Base-by-base conservation (phyloP, 2,329 filamentous ascomycete genomes). In the Aspergillus transmontanensis region DNA sequence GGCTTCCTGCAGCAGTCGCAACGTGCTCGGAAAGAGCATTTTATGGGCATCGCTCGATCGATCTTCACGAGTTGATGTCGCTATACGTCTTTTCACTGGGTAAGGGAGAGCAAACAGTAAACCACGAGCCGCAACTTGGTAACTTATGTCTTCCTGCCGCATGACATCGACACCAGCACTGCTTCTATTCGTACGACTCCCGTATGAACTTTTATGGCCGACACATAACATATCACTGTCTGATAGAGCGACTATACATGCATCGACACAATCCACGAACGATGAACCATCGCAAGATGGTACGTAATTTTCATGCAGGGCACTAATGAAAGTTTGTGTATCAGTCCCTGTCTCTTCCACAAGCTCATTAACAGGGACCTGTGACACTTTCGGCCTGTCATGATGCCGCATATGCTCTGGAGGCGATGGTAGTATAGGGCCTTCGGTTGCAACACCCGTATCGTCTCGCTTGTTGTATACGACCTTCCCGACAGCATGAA, bases 311-410 rank as follows among this genome's bases (percentile, higher is more conserved):
- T 99, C 95, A 74, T 98, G 94, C 0, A 98, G 81, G 4, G 93
- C 92, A 5, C 93, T 91, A 56, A 97, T 87, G 72, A 97, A 97
- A 0, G 94, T 97, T 62, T 91, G 88, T 0, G 90, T 92, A 72
- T 99, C 95, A 0, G 95, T 97, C 1, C 95, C 95, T 0, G 91
- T 93, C 79, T 97, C 94, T 71, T 97, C 92, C 28, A 97, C 90
- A n/a, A 99, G 84, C 1, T 86, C 84, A 67, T 97, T 90, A 7
- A 91, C 85, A 7, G 82, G 81, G 1, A 93, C 89, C 65, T 91
- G 84, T 0, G 90, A 89, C 41, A 81, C 80, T 68, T 86, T 89
- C 0, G 86, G 86, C 6, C 90, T 83, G 6, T 86, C 83, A 66
- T 84, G 78, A 12, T 86, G 82, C 4, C 83, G 80, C 41, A 91